phyloP scores from a whole-genome alignment of 129 eudicot genomes.

The Artemisia tridentata region DNA sequence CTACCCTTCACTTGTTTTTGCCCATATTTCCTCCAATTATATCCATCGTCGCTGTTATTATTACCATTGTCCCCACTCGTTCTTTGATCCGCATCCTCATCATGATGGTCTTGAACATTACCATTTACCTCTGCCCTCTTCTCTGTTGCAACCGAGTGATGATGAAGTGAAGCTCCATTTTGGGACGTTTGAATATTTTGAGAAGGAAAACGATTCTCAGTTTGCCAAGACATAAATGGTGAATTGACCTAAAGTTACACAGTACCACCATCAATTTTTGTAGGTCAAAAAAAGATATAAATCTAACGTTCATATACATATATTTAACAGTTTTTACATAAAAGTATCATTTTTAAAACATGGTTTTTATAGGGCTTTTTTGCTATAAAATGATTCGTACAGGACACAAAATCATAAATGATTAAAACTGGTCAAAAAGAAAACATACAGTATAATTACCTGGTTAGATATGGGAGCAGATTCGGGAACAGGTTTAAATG shows the following conservation, averaged over 20 bases:
- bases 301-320: too few relatives aligned
- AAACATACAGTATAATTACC: neutral
- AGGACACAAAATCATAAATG: conserved; percentile 17
- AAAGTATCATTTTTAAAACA: too few relatives aligned
- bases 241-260: conserved; percentile 17
- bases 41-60: conserved; percentile 65
- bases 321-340: too few relatives aligned
- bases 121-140: conserved; percentile 11
- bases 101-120: conserved; percentile 39
- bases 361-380: too few relatives aligned
- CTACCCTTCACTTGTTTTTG: conserved; percentile 95
- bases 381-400: too few relatives aligned
- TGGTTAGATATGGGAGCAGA: conserved; percentile 29
- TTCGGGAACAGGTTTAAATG: conserved; percentile 60
- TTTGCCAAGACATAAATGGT: conserved; percentile 47
- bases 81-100: conserved; percentile 52
- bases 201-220: conserved; percentile 44
- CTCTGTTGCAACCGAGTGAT: conserved; percentile 41
- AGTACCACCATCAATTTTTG: too few relatives aligned
- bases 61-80: conserved; percentile 35
- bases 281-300: too few relatives aligned
- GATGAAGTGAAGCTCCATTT: conserved; percentile 26
- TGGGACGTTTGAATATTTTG: conserved; percentile 36
- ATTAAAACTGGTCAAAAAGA: neutral
- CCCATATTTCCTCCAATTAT: conserved; percentile 90